A percentile compares a stretch with the other conserved stretches of the same genome.
These are phyloP conservation scores for Trypanosoma theileri DNA, from an alignment of 208 protist species.

Conservation along the genomic window DNA sequence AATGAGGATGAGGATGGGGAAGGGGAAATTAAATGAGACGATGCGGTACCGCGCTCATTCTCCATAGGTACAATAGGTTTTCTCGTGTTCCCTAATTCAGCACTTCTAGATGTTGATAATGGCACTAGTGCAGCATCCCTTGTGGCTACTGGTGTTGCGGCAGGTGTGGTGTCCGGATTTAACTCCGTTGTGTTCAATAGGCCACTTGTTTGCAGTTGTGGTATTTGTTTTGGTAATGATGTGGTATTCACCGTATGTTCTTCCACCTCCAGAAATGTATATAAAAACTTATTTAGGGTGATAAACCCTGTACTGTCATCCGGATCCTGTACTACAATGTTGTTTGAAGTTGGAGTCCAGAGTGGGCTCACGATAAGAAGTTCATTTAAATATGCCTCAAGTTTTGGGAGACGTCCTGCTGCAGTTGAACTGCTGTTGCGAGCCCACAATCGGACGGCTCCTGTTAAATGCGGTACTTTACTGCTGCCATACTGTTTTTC, in stretches of 20 bases:
- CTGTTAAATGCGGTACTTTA: conserved; percentile 15
- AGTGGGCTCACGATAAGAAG: background rate
- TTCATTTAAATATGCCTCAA: conserved; percentile 21
- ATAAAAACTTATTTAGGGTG: conserved; percentile 20
- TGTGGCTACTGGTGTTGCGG: background rate
- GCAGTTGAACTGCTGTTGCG: conserved; percentile 15
- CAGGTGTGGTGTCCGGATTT: background rate
- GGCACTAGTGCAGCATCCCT: background rate
- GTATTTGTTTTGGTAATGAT: background rate
- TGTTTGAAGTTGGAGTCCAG: conserved; percentile 11
- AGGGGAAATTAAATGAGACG: background rate
- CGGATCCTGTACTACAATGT: conserved; percentile 7
- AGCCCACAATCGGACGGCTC: conserved; percentile 10
- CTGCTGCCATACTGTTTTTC: conserved; percentile 21
- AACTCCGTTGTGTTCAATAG: background rate
- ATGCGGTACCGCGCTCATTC: background rate
- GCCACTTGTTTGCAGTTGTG: too few species aligned
- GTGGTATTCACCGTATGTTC: conserved; percentile 9
- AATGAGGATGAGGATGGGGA: background rate
- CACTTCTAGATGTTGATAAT: background rate
- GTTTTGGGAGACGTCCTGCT: conserved; percentile 3
- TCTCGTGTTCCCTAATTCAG: background rate
- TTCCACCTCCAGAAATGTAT: conserved; percentile 19
- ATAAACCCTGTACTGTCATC: background rate
- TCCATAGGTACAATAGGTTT: too few species aligned